Conservation (phyloP, 169 alveolate species). For the Cyclospora cayetanensis region DNA sequence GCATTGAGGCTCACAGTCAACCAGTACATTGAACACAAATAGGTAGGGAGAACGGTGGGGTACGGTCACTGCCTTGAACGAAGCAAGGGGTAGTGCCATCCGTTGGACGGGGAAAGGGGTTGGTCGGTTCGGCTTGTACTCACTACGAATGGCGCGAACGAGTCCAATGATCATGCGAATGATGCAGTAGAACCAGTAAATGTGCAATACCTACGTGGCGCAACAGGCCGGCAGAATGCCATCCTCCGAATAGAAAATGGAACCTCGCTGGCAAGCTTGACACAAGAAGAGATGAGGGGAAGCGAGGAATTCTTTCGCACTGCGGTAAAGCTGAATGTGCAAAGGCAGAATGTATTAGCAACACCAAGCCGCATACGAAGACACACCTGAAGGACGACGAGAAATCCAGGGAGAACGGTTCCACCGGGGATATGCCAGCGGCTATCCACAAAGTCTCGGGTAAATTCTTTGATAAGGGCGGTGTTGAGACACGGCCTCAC, state of each 20-base stretch:
- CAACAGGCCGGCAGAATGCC: neutral
- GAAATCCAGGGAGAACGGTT: conserved; percentile 28
- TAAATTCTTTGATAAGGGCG: neutral
- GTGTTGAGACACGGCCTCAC: conserved; percentile 64
- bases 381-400: conserved; percentile 21
- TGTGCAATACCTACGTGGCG: conserved; percentile 45
- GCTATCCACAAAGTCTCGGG: neutral
- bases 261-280: neutral
- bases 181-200: conserved; percentile 61
- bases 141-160: conserved; percentile 12
- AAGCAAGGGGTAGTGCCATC: too few species aligned
- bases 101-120: too few species aligned
- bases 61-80: too few species aligned
- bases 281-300: neutral
- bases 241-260: neutral
- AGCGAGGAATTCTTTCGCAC: neutral
- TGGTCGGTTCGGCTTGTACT: neutral
- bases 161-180: conserved; percentile 25
- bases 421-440: conserved; percentile 71
- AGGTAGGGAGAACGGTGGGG: too few species aligned
- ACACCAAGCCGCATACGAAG: neutral
- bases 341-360: neutral
- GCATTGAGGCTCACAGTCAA: too few species aligned
- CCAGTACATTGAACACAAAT: too few species aligned
- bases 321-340: neutral